phyloP scores from a whole-genome alignment of 2,329 filamentous ascomycete species.

The Claviceps maximensis region DNA sequence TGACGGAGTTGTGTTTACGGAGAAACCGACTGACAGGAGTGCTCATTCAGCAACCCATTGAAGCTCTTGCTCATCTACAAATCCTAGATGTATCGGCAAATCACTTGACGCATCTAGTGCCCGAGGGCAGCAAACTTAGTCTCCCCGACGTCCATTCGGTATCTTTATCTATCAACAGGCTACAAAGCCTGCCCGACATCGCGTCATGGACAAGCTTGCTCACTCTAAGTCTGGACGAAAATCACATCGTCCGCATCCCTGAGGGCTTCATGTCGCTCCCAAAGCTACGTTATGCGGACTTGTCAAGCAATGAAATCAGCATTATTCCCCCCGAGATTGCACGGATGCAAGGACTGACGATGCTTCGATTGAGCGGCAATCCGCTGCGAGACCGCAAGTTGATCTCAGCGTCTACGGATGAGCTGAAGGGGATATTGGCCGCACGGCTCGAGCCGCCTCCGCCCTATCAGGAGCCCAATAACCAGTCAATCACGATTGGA shows the following conservation, averaged over 20 bases:
- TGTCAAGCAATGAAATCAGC: constrained; percentile 74
- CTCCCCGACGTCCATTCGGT: constrained; percentile 63
- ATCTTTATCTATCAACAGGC: constrained; percentile 66
- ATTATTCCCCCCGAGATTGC: constrained; percentile 64
- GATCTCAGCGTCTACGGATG: constrained; percentile 63
- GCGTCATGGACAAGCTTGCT: constrained; percentile 59
- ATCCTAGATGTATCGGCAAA: constrained; percentile 69
- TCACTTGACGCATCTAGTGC: constrained; percentile 44
- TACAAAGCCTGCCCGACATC: constrained; percentile 61
- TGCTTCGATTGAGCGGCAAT: constrained; percentile 74
- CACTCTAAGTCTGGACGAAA: constrained; percentile 68
- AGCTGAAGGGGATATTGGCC: constrained; percentile 63
- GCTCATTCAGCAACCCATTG: constrained; percentile 51
- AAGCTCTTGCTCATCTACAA: constrained; percentile 51
- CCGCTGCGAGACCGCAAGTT: constrained; percentile 82
- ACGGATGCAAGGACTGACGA: constrained; percentile 62
- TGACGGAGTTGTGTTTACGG: constrained; percentile 60
- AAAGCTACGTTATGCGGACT: constrained; percentile 63
- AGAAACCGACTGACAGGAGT: constrained; percentile 68
- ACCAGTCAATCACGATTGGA: constrained; percentile 10
- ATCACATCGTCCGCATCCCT: constrained; percentile 64
- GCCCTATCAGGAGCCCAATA: constrained; percentile 22
- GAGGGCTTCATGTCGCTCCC: constrained; percentile 56
- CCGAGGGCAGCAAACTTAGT: constrained; percentile 32
- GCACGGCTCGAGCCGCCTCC: constrained; percentile 49